phyloP scores from a whole-genome alignment of 768 basidiomycete genomes.

The Boletus pseudopeckii region DNA sequence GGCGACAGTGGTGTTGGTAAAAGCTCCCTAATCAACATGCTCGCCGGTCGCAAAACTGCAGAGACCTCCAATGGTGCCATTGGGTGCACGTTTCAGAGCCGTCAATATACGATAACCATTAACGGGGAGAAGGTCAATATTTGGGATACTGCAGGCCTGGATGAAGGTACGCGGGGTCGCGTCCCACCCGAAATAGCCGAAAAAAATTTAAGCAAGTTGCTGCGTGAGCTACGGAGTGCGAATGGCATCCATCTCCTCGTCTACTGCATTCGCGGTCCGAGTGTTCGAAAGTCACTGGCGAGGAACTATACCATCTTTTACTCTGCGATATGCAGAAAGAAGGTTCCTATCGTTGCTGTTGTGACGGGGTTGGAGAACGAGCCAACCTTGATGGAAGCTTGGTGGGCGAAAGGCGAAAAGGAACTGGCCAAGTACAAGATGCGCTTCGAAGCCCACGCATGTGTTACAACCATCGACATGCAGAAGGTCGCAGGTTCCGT shows the following conservation, averaged over 20 bases:
- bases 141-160: constrained; percentile 35
- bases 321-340: constrained; percentile 29
- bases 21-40: constrained; percentile 44
- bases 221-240: constrained; percentile 28
- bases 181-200: constrained; percentile 27
- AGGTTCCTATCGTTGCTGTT: constrained; percentile 30
- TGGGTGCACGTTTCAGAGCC: constrained; percentile 37
- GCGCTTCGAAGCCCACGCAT: constrained; percentile 39
- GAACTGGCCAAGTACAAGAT: constrained; percentile 34
- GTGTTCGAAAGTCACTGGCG: constrained; percentile 22
- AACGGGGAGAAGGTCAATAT: constrained; percentile 14
- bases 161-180: constrained; percentile 26
- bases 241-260: constrained; percentile 32
- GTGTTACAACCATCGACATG: constrained; percentile 36
- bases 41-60: constrained; percentile 30
- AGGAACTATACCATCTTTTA: constrained; percentile 33
- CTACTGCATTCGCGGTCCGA: constrained; percentile 33
- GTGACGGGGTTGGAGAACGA: constrained; percentile 36
- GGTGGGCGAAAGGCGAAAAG: constrained; percentile 37
- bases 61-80: constrained; percentile 27
- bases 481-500: constrained; percentile 10
- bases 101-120: constrained; percentile 22
- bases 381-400: constrained; percentile 30
- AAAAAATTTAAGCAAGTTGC: constrained; percentile 25
- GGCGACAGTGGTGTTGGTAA: constrained; percentile 43